Conservation (phyloP, 495 filamentous ascomycete species). For the Aspergillus affinis region DNA sequence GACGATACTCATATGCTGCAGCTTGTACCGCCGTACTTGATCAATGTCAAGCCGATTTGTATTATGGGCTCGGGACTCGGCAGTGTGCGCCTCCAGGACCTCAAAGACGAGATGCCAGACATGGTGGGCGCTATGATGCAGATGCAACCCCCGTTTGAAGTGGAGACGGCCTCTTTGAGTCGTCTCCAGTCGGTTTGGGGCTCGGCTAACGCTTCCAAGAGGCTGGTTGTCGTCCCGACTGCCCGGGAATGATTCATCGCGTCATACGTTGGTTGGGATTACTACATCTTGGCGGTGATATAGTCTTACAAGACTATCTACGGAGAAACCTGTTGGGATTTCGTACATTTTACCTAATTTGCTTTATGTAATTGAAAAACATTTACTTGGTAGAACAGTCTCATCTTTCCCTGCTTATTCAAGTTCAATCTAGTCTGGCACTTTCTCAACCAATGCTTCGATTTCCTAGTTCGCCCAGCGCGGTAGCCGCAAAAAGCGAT, state of each 20-base stretch:
- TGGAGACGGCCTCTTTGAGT: neutral
- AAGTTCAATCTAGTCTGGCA: too few relatives aligned
- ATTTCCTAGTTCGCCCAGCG: too few relatives aligned
- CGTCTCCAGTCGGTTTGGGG: slow-evolving; percentile 2
- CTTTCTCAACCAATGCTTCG: too few relatives aligned
- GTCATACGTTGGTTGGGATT: neutral
- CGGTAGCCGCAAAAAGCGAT: too few relatives aligned
- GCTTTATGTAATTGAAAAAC: too few relatives aligned
- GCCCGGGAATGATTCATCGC: neutral
- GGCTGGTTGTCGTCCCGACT: slow-evolving; percentile 8
- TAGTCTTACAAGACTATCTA: neutral
- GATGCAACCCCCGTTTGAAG: slow-evolving; percentile 2
- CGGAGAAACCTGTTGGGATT: neutral
- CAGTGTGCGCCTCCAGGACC: slow-evolving; percentile 4
- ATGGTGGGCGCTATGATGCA: neutral
- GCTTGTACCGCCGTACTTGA: neutral
- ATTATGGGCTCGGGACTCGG: slow-evolving; percentile 9
- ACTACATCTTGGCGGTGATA: neutral
- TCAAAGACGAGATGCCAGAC: slow-evolving; percentile 1
- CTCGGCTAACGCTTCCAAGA: slow-evolving; percentile 2
- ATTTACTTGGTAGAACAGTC: too few relatives aligned
- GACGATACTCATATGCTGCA: slow-evolving; percentile 2
- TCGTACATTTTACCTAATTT: too few relatives aligned
- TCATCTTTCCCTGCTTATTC: too few relatives aligned
- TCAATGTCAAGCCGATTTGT: slow-evolving; percentile 9